Evolutionary conservation across 2,329 filamentous ascomycete genomes (phyloP).

Genomic region (Chaetomiaceae sp.): DNA sequence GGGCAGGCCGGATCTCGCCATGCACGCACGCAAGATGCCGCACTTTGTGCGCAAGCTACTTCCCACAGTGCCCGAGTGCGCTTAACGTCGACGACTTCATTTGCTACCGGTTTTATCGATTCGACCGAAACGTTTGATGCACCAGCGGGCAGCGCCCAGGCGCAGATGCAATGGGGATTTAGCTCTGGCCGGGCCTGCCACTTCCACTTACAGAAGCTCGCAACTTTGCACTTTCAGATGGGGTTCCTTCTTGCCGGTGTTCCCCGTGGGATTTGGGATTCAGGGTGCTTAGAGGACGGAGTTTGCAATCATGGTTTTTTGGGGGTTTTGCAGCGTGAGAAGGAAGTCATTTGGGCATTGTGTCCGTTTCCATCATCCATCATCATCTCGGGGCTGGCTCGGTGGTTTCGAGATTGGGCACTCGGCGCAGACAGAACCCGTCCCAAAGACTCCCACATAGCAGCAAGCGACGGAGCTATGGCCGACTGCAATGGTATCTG

Average conservation of each 20-base stretch:
- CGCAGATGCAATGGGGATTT: constrained; percentile 16
- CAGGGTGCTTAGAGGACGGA: constrained; percentile 10
- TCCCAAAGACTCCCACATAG: constrained; percentile 1
- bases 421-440: constrained; percentile 10
- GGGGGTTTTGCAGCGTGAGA: constrained; percentile 13
- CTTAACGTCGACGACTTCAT: constrained; percentile 24
- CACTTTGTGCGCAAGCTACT: constrained; percentile 36
- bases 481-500: constrained; percentile 7
- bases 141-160: constrained; percentile 16
- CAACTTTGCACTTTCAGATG: constrained; percentile 21
- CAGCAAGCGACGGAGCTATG: constrained; percentile 4
- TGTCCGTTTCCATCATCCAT: no score
- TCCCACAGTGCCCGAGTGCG: constrained; percentile 35
- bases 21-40: constrained; percentile 36
- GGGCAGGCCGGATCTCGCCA: constrained; percentile 37
- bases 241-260: constrained; percentile 16
- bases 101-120: constrained; percentile 13
- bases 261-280: constrained; percentile 3
- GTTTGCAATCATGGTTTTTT: constrained; percentile 20
- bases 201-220: constrained; percentile 18
- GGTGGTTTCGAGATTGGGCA: constrained; percentile 10
- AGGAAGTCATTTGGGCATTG: constrained; percentile 10
- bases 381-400: constrained; percentile 6
- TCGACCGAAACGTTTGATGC: constrained; percentile 9
- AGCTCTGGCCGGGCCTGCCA: constrained; percentile 19